These are phyloP conservation scores for Ophiostoma quercus DNA, from an alignment of 2,329 filamentous ascomycete genomes.

Conservation along the genomic window DNA sequence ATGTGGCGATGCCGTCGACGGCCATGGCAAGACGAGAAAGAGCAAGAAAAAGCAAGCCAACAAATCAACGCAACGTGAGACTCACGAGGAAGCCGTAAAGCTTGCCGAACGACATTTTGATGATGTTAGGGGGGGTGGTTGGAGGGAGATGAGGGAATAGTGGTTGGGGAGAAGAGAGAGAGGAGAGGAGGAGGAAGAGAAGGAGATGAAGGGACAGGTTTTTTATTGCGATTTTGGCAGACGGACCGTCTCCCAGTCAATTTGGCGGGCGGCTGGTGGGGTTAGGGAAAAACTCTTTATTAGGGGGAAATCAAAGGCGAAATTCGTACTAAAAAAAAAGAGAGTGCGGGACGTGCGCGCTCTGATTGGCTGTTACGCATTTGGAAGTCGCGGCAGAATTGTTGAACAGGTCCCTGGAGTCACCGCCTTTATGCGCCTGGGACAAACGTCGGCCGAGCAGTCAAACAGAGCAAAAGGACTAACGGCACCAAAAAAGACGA, in stretches of 20 bases:
- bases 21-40: neutral
- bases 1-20: neutral
- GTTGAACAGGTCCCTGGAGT: neutral
- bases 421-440: conserved; percentile 7
- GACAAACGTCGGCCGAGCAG: no score
- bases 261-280: conserved; percentile 23
- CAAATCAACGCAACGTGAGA: conserved; percentile 20
- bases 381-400: conserved; percentile 15
- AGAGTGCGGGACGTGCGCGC: conserved; percentile 15
- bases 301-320: conserved; percentile 17
- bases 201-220: conserved; percentile 22
- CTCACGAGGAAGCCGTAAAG: conserved; percentile 81
- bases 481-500: neutral
- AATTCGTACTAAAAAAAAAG: conserved; percentile 11
- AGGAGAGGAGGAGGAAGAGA: conserved; percentile 20
- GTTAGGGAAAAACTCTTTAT: conserved; percentile 21
- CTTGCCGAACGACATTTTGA: conserved; percentile 94
- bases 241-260: conserved; percentile 22
- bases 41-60: conserved; percentile 16
- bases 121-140: conserved; percentile 31
- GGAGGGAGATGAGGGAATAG: conserved; percentile 28
- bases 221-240: conserved; percentile 22
- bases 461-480: neutral
- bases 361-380: conserved; percentile 15
- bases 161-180: conserved; percentile 25